Percentiles rank a stretch among this genome's conserved stretches.
Evolutionary conservation across 495 filamentous ascomycete genomes (phyloP).

Genomic region (Podospora fimiseda): DNA sequence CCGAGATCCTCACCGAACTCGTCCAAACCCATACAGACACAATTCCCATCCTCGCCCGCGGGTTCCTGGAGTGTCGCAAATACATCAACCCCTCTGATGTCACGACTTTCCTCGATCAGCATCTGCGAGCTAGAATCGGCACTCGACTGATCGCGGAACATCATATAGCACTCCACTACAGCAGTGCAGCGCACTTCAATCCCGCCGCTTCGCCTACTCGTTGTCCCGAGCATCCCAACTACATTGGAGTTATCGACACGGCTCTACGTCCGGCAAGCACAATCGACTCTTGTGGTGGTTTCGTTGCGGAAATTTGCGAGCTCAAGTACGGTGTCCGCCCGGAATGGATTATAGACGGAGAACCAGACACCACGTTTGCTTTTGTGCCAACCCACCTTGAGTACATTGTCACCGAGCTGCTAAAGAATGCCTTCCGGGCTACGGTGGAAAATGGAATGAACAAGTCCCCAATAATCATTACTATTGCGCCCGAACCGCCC

Average conservation of each 20-base stretch:
- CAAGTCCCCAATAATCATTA: conserved; percentile 78
- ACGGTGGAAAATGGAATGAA: conserved; percentile 76
- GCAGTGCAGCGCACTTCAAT: conserved; percentile 62
- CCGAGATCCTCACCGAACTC: conserved; percentile 83
- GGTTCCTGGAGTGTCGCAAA: conserved; percentile 83
- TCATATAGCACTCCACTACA: conserved; percentile 88
- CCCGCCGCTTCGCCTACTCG: conserved; percentile 36
- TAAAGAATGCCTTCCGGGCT: conserved; percentile 95
- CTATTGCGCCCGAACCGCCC: conserved; percentile 80
- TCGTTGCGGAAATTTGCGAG: conserved; percentile 94
- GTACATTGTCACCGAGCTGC: conserved; percentile 91
- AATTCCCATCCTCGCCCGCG: conserved; percentile 83
- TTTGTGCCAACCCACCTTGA: conserved; percentile 93
- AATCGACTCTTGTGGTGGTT: conserved; percentile 73
- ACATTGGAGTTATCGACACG: conserved; percentile 97
- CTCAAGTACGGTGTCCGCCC: conserved; percentile 90
- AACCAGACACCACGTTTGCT: conserved; percentile 74
- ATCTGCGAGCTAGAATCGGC: conserved; percentile 88
- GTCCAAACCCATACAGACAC: conserved; percentile 91
- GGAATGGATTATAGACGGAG: conserved; percentile 70
- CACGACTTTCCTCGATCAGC: conserved; percentile 86
- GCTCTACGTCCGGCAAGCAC: conserved; percentile 73
- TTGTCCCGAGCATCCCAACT: conserved; percentile 54
- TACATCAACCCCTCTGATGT: conserved; percentile 78
- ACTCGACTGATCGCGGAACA: conserved; percentile 93